phyloP scores from a whole-genome alignment of 2,329 filamentous ascomycete species.

The Neofusicoccum ribis region DNA sequence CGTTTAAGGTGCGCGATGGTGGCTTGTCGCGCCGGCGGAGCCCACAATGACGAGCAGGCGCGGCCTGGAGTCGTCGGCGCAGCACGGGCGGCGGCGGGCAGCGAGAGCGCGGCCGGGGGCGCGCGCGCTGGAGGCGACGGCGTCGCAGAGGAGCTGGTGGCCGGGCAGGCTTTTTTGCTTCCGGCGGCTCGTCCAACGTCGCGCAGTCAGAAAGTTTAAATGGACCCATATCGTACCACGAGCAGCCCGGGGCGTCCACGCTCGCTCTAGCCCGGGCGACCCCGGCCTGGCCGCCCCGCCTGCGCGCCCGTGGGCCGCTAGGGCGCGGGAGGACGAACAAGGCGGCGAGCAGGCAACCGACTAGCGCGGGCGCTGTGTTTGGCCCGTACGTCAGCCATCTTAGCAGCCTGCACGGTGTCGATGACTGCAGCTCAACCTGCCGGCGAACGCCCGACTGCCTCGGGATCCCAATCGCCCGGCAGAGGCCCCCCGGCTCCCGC shows the following conservation, averaged over 20 bases:
- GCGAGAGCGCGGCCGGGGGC: neutral
- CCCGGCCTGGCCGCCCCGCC: neutral
- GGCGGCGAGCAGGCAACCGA: neutral
- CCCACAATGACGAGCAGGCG: neutral
- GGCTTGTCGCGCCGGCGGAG: neutral
- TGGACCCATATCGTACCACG: slow-evolving; percentile 13
- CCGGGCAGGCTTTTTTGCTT: too few species aligned
- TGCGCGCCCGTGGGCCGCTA: neutral
- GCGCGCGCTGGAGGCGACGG: neutral
- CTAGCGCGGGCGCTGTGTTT: neutral
- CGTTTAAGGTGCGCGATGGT: slow-evolving; percentile 1
- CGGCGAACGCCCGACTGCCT: slow-evolving; percentile 15
- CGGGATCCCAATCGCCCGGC: neutral
- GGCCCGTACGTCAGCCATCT: neutral
- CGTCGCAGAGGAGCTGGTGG: neutral
- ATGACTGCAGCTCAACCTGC: slow-evolving; percentile 5
- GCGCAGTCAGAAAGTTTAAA: slow-evolving; percentile 11
- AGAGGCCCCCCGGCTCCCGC: neutral
- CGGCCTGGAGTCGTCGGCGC: neutral
- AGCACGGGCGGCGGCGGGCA: neutral
- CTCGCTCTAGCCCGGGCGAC: neutral
- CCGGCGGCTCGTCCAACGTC: slow-evolving; percentile 12
- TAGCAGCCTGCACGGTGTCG: slow-evolving; percentile 15
- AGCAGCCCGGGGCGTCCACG: neutral
- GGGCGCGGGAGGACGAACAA: neutral